Evolutionary conservation across 2,329 filamentous ascomycete genomes (phyloP), one percentile per base, ranked within the genome.

Genomic region (Chaetothyriales sp.): DNA sequence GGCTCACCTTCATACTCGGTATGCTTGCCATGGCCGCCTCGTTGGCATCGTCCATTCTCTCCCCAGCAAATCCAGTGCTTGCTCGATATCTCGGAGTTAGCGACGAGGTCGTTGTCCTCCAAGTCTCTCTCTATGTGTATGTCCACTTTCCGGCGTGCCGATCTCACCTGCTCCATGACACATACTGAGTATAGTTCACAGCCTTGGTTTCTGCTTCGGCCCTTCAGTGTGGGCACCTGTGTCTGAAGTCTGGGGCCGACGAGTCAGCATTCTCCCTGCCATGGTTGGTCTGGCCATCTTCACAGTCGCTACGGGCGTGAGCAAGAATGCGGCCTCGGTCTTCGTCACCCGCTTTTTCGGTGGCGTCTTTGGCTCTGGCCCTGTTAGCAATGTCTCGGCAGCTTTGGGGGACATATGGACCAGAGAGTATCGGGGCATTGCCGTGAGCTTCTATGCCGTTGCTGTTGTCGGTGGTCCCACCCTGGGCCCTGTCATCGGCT

Each of bases 1-100:
- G 67, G 63, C 63, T 76, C 48, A 75, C 73, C 0, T 64, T 74
- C 18, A 67, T 73, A 48, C 59, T 77, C 32, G 68, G 71, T 20
- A 65, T 76, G 64, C 63, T 77, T 15, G 73, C 75, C 1, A 60
- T 76, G n/a, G 63, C 67, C 7, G 72, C 71, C 15, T 72, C 68
- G 53, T 59, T 75, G 46, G 74, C 71, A 3, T 73, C 71, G 5
- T 73, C 70, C 18, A 74, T 78, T 51, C 71, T 73, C 42, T 64
- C 73, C 1, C 70, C 74, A 0, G 75, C 72, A 1, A 66, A 70
- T 45, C 46, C 62, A 3, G 62, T 57, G 1, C 70, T 78, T 39
- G 65, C 70, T 1, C 52, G 60, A 28, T 68, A 75, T 48, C 51
- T 71, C 22, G 63, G 64, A 8, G 65, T 76, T 26, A 67, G 67